Evolutionary conservation across 139 green algal genomes (phyloP).

Genomic region (Zygnema cylindricum): DNA sequence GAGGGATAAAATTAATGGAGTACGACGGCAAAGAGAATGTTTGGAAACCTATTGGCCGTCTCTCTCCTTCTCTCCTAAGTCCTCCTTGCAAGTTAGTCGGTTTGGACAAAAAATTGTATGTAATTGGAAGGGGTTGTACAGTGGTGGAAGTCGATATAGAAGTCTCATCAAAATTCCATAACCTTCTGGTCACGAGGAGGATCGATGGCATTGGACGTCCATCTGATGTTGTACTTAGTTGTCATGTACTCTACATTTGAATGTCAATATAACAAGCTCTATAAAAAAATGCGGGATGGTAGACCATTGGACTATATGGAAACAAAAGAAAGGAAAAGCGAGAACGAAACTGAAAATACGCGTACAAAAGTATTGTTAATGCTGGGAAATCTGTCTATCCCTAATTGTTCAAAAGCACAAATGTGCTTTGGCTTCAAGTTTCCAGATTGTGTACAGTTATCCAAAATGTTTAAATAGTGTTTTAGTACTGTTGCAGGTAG

Average conservation of each 20-base stretch:
- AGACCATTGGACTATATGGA: too few relatives aligned
- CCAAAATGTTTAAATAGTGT: too few relatives aligned
- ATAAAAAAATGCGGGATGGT: too few relatives aligned
- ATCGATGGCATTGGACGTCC: conserved; percentile 19
- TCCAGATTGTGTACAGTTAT: too few relatives aligned
- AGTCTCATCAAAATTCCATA: not conserved
- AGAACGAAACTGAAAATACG: too few relatives aligned
- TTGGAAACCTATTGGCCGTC: conserved; percentile 28
- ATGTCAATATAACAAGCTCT: too few relatives aligned
- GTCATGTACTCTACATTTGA: conserved; percentile 25
- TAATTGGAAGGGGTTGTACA: conserved; percentile 20
- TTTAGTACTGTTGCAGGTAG: too few relatives aligned
- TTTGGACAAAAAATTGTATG: conserved; percentile 19
- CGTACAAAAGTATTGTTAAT: too few relatives aligned
- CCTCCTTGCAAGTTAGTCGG: conserved; percentile 20
- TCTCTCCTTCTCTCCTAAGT: conserved; percentile 14
- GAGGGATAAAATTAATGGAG: conserved; percentile 12
- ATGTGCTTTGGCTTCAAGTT: too few relatives aligned
- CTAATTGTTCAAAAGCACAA: too few relatives aligned
- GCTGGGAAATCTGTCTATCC: too few relatives aligned
- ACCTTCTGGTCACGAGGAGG: conserved; percentile 8
- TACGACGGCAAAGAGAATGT: not conserved
- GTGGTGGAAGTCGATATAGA: conserved; percentile 23
- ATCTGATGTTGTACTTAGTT: conserved; percentile 21
- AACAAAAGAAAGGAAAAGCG: too few relatives aligned